These are phyloP conservation scores for Pyricularia pennisetigena DNA, from an alignment of 2,329 filamentous ascomycete species.

Conservation along the genomic window DNA sequence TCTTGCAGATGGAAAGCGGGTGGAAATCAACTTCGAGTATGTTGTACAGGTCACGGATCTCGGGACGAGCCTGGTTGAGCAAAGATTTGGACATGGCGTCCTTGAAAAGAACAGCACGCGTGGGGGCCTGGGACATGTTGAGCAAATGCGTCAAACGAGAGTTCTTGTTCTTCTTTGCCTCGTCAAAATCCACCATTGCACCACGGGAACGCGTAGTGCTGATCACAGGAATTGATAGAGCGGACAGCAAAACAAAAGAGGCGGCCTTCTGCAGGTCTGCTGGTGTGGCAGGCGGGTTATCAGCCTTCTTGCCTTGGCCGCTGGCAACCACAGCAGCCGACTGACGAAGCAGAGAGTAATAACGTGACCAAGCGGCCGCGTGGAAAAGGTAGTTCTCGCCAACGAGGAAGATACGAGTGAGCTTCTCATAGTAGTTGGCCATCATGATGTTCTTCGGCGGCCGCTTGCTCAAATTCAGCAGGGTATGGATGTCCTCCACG, in stretches of 20 bases:
- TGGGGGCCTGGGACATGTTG: slow-evolving; percentile 84
- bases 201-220: slow-evolving; percentile 95
- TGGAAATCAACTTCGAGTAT: slow-evolving; percentile 99
- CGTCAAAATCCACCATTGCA: slow-evolving; percentile 92
- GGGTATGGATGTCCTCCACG: slow-evolving; percentile 96
- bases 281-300: slow-evolving; percentile 84
- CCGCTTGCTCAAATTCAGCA: slow-evolving; percentile 95
- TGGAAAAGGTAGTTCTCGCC: slow-evolving; percentile 99
- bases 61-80: slow-evolving; percentile 81
- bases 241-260: slow-evolving; percentile 90
- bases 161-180: slow-evolving; percentile 98
- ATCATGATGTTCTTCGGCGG: slow-evolving; percentile 99
- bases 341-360: slow-evolving; percentile 92
- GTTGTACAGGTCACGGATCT: slow-evolving; percentile 96
- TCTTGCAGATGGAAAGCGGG: slow-evolving; percentile 95
- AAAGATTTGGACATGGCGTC: slow-evolving; percentile 93
- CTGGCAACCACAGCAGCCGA: slow-evolving; percentile 74
- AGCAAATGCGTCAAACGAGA: slow-evolving; percentile 91
- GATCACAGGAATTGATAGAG: slow-evolving; percentile 96
- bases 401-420: slow-evolving; percentile 95
- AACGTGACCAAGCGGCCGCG: slow-evolving; percentile 91
- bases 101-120: slow-evolving; percentile 84
- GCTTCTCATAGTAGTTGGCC: slow-evolving; percentile 99
- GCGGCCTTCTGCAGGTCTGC: slow-evolving; percentile 88
- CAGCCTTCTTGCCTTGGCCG: slow-evolving; percentile 83